phyloP scores from a whole-genome alignment of 257 asterid species.

The Primulina tabacum region DNA sequence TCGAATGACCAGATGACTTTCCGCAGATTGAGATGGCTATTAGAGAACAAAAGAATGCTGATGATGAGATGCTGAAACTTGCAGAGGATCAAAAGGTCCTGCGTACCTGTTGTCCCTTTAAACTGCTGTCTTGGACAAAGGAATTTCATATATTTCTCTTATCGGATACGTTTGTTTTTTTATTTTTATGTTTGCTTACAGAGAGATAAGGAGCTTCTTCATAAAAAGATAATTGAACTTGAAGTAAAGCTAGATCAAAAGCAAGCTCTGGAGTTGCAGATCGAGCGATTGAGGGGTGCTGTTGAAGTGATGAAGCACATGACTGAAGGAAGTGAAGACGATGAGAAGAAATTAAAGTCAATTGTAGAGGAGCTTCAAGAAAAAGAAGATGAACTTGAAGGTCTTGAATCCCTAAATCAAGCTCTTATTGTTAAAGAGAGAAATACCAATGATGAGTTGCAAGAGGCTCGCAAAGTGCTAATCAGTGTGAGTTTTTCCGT shows the following conservation, averaged over 20 bases:
- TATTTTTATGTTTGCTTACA: conserved; percentile 29
- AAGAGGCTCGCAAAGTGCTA: conserved; percentile 68
- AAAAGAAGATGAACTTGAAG: conserved; percentile 54
- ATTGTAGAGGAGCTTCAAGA: conserved; percentile 54
- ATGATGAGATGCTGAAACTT: conserved; percentile 51
- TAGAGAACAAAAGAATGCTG: conserved; percentile 59
- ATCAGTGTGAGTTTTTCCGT: conserved; percentile 41
- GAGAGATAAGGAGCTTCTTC: conserved; percentile 60
- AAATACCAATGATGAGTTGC: conserved; percentile 59
- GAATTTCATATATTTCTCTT: conserved; percentile 13
- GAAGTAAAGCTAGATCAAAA: conserved; percentile 64
- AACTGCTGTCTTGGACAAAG: conserved; percentile 1
- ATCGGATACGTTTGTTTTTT: conserved; percentile 5
- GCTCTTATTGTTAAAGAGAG: conserved; percentile 58
- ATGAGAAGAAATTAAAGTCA: conserved; percentile 39
- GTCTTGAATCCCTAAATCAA: conserved; percentile 41
- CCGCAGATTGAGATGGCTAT: conserved; percentile 75
- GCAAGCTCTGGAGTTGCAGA: conserved; percentile 63
- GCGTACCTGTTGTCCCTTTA: conserved; percentile 18
- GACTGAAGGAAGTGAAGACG: conserved; percentile 55
- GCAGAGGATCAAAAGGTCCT: conserved; percentile 73
- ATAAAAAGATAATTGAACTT: conserved; percentile 52
- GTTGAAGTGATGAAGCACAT: conserved; percentile 54
- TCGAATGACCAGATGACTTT: conserved; percentile 23
- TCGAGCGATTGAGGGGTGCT: conserved; percentile 54